Conservation (phyloP, 2,329 filamentous ascomycete species). For the Epicoccum sorghinum region DNA sequence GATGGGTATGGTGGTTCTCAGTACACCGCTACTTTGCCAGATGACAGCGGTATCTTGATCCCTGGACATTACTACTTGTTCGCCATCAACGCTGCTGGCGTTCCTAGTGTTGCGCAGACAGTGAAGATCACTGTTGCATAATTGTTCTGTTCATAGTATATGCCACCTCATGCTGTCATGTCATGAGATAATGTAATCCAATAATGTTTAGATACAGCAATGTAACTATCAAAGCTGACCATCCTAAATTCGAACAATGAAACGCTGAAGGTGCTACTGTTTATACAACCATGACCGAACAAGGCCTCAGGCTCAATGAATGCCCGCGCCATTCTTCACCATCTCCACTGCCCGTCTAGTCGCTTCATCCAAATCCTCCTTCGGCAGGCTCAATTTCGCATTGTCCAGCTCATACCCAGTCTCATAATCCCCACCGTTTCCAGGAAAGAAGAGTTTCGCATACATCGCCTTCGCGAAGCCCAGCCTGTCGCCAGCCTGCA, state of each 20-base stretch:
- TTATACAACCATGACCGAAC: no score
- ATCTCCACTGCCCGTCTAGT: conserved; percentile 59
- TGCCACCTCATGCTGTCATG: background rate
- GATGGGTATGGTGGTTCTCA: conserved; percentile 11
- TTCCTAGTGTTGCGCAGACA: conserved; percentile 30
- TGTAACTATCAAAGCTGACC: no score
- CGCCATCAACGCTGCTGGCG: conserved; percentile 23
- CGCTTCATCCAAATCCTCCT: conserved; percentile 65
- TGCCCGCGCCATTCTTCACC: conserved; percentile 36
- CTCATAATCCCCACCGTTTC: conserved; percentile 26
- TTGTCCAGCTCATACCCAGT: conserved; percentile 50
- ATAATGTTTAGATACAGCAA: conserved; percentile 2
- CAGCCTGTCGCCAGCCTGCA: conserved; percentile 52
- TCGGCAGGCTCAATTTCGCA: conserved; percentile 60
- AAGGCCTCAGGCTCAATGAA: background rate
- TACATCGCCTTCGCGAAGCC: conserved; percentile 58
- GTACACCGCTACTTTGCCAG: conserved; percentile 26
- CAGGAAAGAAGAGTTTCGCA: conserved; percentile 32
- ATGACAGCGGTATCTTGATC: conserved; percentile 29
- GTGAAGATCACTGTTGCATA: conserved; percentile 23
- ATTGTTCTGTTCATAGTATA: background rate
- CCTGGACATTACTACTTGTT: conserved; percentile 37
- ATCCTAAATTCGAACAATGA: background rate
- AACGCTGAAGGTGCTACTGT: background rate
- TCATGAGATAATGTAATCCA: background rate